These are phyloP conservation scores for Croton setiger DNA, from an alignment of 441 rosid species.

Conservation along the genomic window DNA sequence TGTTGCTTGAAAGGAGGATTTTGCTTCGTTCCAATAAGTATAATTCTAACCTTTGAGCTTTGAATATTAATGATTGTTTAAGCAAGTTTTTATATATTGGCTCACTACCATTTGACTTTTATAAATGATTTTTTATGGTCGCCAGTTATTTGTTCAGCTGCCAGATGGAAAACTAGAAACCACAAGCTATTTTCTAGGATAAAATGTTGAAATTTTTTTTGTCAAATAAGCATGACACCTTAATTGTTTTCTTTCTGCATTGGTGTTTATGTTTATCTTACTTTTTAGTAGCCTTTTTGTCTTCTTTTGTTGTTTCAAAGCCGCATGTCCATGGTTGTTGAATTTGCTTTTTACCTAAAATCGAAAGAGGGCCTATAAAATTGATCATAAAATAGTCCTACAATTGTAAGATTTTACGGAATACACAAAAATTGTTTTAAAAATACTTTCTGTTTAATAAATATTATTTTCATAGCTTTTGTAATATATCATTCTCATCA, in stretches of 20 bases:
- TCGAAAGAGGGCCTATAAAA: too few species aligned
- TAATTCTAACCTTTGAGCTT: slow-evolving; percentile 21
- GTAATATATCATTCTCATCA: too few species aligned
- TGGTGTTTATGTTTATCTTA: background rate
- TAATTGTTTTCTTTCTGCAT: slow-evolving; percentile 1
- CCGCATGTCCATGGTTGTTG: background rate
- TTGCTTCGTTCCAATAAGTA: slow-evolving; percentile 97
- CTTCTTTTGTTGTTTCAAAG: background rate
- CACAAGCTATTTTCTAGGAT: background rate
- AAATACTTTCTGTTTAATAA: too few species aligned
- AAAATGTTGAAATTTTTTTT: background rate
- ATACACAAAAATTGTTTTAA: too few species aligned
- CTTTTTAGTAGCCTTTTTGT: background rate
- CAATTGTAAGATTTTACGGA: too few species aligned
- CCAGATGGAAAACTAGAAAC: background rate
- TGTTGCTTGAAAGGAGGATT: slow-evolving; percentile 88
- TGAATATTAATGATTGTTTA: slow-evolving; percentile 2
- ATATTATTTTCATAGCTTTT: too few species aligned
- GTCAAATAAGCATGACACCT: background rate
- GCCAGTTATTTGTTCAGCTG: background rate
- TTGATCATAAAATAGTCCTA: too few species aligned
- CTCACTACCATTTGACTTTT: slow-evolving; percentile 3
- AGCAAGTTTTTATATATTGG: background rate
- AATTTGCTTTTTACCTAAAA: too few species aligned
- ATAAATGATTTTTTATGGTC: background rate